Base-by-base conservation (phyloP, 2,329 filamentous ascomycete species). In the Aspergillus arachidicola region DNA sequence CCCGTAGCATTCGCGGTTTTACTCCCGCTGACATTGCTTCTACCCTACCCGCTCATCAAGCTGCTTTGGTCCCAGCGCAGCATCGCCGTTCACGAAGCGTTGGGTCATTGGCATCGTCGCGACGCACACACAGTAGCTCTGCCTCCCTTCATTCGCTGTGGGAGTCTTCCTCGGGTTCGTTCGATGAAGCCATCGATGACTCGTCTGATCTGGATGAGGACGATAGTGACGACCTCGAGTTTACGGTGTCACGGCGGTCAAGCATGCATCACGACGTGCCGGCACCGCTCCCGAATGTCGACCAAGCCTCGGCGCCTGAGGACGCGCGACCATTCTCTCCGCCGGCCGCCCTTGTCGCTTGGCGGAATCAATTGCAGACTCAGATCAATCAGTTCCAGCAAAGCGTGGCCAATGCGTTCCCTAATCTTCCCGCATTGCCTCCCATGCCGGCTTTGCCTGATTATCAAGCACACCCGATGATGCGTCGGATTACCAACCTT, bases 361-460 rank as follows among this genome's bases (percentile, higher is more conserved):
- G 92, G 79, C 88, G 89, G 70, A 90, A 93, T 60, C 90, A 94
- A 62, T 78, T 94, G 23, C 84, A 89, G 30, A 85, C 89, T 21
- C 91, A 93, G 72, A 84, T 94, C 55, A 89, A 94, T 61, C 89
- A 93, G 63, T 84, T 94, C 71, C 92, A 93, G 72, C 89, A 92
- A 73, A 87, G 84, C 53, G 85, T 92, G 81, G 83, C 86, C 41
- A 81, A 88, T 75, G 85, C 88, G 53, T 82, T 92, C 69, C 89
- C 89, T 57, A 90, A 89, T 63, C 78, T 90, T 19, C 79, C 80
- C 38, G 76, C 78, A 36, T 84, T 87, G 19, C 86, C 87, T 79
- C 84, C 84, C 43, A 88, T 91, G 80, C 85, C 87, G 1, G 80
- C 85, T 65, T 79, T 92, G 61, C 87, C 89, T 12, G 89, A 90